Base-by-base conservation (phyloP, 768 basidiomycete species). In the Asterophora parasitica region DNA sequence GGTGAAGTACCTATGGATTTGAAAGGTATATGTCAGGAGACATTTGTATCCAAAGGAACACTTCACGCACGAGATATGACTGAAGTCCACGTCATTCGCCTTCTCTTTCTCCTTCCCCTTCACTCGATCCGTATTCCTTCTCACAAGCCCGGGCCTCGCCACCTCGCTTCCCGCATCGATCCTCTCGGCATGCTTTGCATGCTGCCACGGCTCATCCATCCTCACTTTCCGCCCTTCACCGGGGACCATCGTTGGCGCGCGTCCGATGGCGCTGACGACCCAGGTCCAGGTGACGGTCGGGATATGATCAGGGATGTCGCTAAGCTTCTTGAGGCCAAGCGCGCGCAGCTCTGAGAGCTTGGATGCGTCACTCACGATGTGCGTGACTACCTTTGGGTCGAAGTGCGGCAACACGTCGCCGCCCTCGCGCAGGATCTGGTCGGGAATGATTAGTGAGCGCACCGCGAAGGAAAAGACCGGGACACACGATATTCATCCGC, bases 271-370 rank as follows among this genome's bases (percentile, higher is more conserved):
- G 4, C 71, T 66, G 3, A 72, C 50, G 7, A 84, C 68, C 83
- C 84, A 88, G 11, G 57, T 55, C 85, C 84, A 87, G 31, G 58
- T 77, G 27, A 87, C 74, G 9, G 79, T 81, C 8, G 83, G 81
- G 9, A 87, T 81, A 35, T 77, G 66, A n/a, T 71, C 60, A 4
- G 87, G 85, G 36, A 90, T 82, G 4, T 85, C 75, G 6, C 61
- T 63, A 12, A 83, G 61, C 4, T 41, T 59, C 54, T 72, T 78
- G 16, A 84, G 57, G 1, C 78, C 78, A 3, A 84, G 64, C 1
- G 72, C 65, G 15, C 67, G 58, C 34, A 74, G 54, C 34, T 71
- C 65, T 12, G 68, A 47, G 11, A 49, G 43, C 28, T 45, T 42
- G 30, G 12, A 31, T 33, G 65, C 61, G 42, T 79, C 80, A 6